Percentiles rank a stretch among this genome's conserved stretches.
Evolutionary conservation across 1,284 basidiomycete genomes (phyloP).

Genomic region (Naganishia sp.): DNA sequence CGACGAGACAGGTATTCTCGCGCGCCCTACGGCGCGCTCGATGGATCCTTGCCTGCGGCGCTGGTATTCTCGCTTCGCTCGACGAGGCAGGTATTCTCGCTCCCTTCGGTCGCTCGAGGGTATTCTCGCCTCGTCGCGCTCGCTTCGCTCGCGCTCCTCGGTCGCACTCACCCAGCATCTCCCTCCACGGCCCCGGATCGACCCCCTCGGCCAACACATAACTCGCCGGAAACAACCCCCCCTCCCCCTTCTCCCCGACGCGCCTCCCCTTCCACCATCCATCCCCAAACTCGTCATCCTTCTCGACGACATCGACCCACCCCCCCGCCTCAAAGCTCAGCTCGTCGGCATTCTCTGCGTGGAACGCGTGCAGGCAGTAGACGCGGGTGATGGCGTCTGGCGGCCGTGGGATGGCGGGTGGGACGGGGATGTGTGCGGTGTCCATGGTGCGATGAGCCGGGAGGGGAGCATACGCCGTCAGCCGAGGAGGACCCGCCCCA

Average conservation of each 20-base stretch:
- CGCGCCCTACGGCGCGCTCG: too few relatives aligned
- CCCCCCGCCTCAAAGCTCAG: slow-evolving; percentile 84
- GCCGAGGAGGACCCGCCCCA: too few relatives aligned
- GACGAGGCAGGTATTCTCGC: neutral
- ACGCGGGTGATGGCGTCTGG: slow-evolving; percentile 24
- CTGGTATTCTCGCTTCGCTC: neutral
- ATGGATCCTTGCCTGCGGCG: too few relatives aligned
- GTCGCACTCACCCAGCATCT: slow-evolving; percentile 36
- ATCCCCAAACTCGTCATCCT: slow-evolving; percentile 89
- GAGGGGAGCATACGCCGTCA: too few relatives aligned
- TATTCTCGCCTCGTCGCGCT: too few relatives aligned
- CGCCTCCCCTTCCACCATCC: slow-evolving; percentile 99
- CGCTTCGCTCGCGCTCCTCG: slow-evolving; percentile 2
- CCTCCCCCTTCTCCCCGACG: slow-evolving; percentile 70
- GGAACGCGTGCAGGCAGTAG: slow-evolving; percentile 56
- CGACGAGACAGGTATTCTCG: too few relatives aligned
- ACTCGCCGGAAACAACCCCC: slow-evolving; percentile 84
- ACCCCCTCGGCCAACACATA: slow-evolving; percentile 62
- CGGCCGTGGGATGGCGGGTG: slow-evolving; percentile 6
- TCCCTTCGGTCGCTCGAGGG: neutral
- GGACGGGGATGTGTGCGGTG: neutral
- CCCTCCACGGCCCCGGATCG: slow-evolving; percentile 26
- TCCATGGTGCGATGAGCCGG: neutral
- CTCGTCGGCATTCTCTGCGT: slow-evolving; percentile 92
- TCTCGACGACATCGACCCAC: slow-evolving; percentile 84